phyloP scores from a whole-genome alignment of 2,329 filamentous ascomycete species.

The Exophiala dermatitidis region DNA sequence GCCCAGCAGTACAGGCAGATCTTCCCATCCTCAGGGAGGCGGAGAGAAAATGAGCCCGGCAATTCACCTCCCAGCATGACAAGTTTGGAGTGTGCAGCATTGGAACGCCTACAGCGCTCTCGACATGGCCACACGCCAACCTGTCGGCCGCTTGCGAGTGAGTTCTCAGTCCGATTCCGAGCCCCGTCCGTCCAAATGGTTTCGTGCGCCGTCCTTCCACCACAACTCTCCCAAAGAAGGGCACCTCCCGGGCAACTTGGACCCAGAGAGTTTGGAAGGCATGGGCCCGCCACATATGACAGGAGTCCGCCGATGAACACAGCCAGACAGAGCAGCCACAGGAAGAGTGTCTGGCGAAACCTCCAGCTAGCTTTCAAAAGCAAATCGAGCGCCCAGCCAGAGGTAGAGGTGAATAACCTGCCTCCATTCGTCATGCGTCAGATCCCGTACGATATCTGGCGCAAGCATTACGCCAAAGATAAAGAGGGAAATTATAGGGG shows the following conservation, averaged over 20 bases:
- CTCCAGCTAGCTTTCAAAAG: slow-evolving; percentile 16
- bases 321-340: not conserved
- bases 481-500: slow-evolving; percentile 21
- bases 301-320: too few species aligned
- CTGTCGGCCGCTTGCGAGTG: slow-evolving; percentile 10
- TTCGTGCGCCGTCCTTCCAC: slow-evolving; percentile 21
- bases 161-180: slow-evolving; percentile 15
- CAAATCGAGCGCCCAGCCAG: not conserved
- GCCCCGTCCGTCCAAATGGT: slow-evolving; percentile 15
- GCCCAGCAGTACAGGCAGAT: too few species aligned
- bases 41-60: too few species aligned
- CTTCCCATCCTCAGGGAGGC: too few species aligned
- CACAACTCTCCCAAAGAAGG: slow-evolving; percentile 10
- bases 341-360: slow-evolving; percentile 18
- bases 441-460: slow-evolving; percentile 22
- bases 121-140: slow-evolving; percentile 17
- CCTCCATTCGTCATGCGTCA: slow-evolving; percentile 21
- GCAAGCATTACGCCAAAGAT: slow-evolving; percentile 26
- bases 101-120: not conserved
- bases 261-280: too few species aligned
- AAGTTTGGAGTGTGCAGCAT: not conserved
- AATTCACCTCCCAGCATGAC: too few species aligned
- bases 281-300: too few species aligned
- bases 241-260: slow-evolving; percentile 8
- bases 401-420: slow-evolving; percentile 6